Evolutionary conservation across 2,329 filamentous ascomycete genomes (phyloP).

Genomic region (Aspergillus fumigatus): DNA sequence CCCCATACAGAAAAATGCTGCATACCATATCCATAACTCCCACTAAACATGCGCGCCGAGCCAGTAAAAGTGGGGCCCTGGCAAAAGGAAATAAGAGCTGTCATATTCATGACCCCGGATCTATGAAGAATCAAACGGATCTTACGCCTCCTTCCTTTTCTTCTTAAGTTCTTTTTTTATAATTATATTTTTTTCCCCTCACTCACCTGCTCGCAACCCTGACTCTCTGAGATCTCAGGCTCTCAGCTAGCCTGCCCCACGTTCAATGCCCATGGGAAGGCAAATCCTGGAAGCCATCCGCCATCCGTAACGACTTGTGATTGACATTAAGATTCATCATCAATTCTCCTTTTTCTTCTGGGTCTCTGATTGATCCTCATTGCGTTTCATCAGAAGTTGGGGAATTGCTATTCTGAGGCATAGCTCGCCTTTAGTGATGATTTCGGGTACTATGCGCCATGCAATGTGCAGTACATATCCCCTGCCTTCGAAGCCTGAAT

Average conservation of each 20-base stretch:
- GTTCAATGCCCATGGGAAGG: background rate
- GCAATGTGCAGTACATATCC: background rate
- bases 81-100: slow-evolving; percentile 24
- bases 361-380: background rate
- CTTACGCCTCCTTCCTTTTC: slow-evolving; percentile 1
- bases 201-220: too few species aligned
- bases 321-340: background rate
- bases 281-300: background rate
- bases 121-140: slow-evolving; percentile 8
- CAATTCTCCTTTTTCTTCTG: background rate
- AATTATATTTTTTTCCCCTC: background rate
- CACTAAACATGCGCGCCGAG: slow-evolving; percentile 2
- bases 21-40: background rate
- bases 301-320: background rate
- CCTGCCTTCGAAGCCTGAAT: background rate
- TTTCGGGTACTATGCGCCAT: background rate
- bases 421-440: background rate
- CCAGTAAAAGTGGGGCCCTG: slow-evolving; percentile 2
- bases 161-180: background rate
- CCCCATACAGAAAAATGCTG: background rate
- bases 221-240: background rate
- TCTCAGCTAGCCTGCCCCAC: background rate
- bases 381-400: background rate
- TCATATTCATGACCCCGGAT: slow-evolving; percentile 24
- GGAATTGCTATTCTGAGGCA: background rate